These are phyloP conservation scores for Epichloe bromicola DNA, from an alignment of 2,329 filamentous ascomycete genomes.

Conservation along the genomic window DNA sequence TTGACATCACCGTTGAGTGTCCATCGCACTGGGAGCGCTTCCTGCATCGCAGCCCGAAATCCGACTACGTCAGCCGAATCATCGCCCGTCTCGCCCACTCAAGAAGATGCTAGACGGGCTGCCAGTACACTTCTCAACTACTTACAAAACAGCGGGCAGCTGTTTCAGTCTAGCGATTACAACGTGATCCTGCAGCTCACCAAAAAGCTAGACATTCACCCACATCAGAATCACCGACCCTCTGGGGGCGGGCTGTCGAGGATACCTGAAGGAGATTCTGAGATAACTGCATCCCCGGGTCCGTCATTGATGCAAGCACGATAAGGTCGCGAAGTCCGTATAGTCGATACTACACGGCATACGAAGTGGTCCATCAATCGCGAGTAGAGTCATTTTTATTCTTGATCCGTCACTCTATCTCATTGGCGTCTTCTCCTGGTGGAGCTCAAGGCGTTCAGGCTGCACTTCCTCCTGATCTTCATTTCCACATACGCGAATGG, in stretches of 20 bases:
- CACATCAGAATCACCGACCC: constrained; percentile 23
- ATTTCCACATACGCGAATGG: background rate
- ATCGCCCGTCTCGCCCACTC: constrained; percentile 55
- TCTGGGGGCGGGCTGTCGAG: constrained; percentile 37
- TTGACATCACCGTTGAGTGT: constrained; percentile 25
- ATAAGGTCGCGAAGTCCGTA: constrained; percentile 7
- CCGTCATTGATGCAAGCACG: constrained; percentile 17
- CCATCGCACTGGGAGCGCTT: constrained; percentile 22
- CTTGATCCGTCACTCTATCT: background rate
- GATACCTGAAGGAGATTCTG: constrained; percentile 44
- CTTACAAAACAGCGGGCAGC: constrained; percentile 55
- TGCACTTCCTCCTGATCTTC: background rate
- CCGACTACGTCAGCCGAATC: constrained; percentile 30
- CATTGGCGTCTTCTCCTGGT: background rate
- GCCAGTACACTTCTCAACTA: constrained; percentile 72
- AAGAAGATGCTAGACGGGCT: constrained; percentile 75
- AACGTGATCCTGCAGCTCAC: constrained; percentile 68
- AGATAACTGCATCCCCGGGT: constrained; percentile 24
- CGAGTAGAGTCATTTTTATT: too few species aligned
- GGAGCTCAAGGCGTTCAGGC: background rate
- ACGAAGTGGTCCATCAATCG: too few species aligned
- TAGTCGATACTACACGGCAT: background rate
- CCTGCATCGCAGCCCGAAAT: constrained; percentile 18
- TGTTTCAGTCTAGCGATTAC: constrained; percentile 63
- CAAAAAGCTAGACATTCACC: constrained; percentile 67